phyloP scores from a whole-genome alignment of 2,329 filamentous ascomycete genomes.

The Monosporascus sp. region DNA sequence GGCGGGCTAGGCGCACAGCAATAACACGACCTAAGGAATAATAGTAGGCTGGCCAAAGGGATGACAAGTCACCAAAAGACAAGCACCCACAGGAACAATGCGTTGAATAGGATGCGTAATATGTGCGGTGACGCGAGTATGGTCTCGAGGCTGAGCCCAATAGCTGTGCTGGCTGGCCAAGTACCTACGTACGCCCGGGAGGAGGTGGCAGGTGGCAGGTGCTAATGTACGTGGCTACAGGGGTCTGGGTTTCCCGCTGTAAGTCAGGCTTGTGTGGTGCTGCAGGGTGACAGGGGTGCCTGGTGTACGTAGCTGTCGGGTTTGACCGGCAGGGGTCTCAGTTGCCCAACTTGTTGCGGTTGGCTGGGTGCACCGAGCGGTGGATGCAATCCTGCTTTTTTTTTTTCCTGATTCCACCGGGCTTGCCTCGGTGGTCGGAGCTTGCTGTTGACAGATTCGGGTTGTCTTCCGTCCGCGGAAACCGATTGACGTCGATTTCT shows the following conservation, averaged over 20 bases:
- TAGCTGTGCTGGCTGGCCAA: slow-evolving; percentile 15
- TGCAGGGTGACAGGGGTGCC: slow-evolving; percentile 1
- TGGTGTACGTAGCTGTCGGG: slow-evolving; percentile 4
- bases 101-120: slow-evolving; percentile 6
- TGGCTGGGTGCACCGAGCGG: slow-evolving; percentile 1
- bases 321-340: slow-evolving; percentile 5
- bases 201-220: not conserved
- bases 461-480: not conserved
- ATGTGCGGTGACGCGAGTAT: slow-evolving; percentile 10
- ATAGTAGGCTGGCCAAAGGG: slow-evolving; percentile 17
- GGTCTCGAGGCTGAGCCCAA: slow-evolving; percentile 8
- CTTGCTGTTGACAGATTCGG: not conserved
- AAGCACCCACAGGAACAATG: slow-evolving; percentile 18
- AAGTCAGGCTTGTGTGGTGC: not conserved
- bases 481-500: not conserved
- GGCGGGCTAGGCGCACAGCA: slow-evolving; percentile 17
- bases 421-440: not conserved
- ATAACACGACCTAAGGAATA: slow-evolving; percentile 20
- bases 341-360: slow-evolving; percentile 5
- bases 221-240: slow-evolving; percentile 1
- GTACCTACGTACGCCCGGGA: not conserved
- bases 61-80: slow-evolving; percentile 7
- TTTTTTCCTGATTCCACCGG: not conserved
- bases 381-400: slow-evolving; percentile 5
- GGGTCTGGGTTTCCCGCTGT: not conserved